Percentiles rank a stretch among this genome's conserved stretches.
phyloP scores from a whole-genome alignment of 208 protist genomes.

The Leishmania tarentolae region DNA sequence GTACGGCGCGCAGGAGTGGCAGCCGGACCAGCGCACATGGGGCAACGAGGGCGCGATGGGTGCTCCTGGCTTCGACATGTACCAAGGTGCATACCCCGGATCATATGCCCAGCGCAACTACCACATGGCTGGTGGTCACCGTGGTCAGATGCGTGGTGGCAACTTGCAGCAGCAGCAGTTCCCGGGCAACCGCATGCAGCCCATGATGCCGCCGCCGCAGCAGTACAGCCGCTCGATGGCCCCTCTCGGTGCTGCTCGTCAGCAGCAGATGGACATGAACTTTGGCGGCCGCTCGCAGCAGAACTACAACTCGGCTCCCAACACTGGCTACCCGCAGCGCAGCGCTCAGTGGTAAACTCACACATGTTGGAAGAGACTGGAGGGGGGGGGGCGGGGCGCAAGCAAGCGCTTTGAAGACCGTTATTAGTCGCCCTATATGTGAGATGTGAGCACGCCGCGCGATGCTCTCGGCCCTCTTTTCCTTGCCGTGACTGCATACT shows the following conservation, averaged over 20 bases:
- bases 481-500: not conserved
- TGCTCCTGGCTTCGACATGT: conserved; percentile 19
- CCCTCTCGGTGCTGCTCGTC: conserved; percentile 14
- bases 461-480: not conserved
- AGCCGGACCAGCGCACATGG: conserved; percentile 30
- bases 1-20: conserved; percentile 16
- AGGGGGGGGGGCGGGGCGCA: not conserved
- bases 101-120: conserved; percentile 15
- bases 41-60: conserved; percentile 22
- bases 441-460: not conserved
- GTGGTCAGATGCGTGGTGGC: conserved; percentile 15
- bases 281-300: conserved; percentile 42
- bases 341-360: conserved; percentile 24
- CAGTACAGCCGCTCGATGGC: conserved; percentile 27
- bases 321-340: conserved; percentile 35
- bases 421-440: not conserved
- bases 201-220: conserved; percentile 34
- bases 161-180: conserved; percentile 23
- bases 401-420: conserved; percentile 2
- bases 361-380: not conserved
- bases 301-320: conserved; percentile 22
- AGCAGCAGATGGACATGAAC: conserved; percentile 24
- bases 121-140: conserved; percentile 13
- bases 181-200: conserved; percentile 32
- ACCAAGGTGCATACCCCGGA: conserved; percentile 16